Evolutionary conservation across 2,329 filamentous ascomycete genomes (phyloP).

Genomic region (Ceratocystis eucalypticola): DNA sequence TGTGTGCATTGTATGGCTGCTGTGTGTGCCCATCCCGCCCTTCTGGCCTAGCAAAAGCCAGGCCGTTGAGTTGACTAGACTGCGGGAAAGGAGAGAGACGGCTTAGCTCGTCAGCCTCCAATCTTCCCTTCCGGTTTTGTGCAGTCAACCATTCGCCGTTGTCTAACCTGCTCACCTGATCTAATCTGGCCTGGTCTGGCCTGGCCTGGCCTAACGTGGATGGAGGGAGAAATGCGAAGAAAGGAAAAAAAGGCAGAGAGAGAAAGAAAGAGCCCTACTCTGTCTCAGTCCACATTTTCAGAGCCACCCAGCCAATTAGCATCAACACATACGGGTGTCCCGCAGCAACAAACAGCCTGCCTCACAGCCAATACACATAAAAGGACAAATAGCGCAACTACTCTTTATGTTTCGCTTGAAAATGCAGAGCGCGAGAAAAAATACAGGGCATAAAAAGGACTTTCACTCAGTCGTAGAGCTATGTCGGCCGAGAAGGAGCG

Average conservation of each 20-base stretch:
- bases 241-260: background rate
- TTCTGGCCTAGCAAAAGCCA: no score
- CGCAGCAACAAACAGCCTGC: no score
- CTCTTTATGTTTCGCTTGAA: background rate
- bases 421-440: background rate
- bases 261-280: background rate
- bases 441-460: background rate
- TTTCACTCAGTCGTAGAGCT: background rate
- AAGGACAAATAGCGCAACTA: no score
- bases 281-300: background rate
- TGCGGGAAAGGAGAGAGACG: no score
- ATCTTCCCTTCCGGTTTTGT: no score
- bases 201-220: background rate
- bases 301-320: background rate
- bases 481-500: conserved; percentile 4
- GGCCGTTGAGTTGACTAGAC: background rate
- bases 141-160: no score
- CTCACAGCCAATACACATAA: no score
- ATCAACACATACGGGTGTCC: background rate
- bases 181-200: no score
- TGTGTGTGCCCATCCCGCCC: background rate
- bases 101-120: no score
- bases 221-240: background rate
- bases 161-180: no score
- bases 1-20: background rate